These are phyloP conservation scores for Bacidia rubella DNA, from an alignment of 495 filamentous ascomycete genomes.

Conservation along the genomic window DNA sequence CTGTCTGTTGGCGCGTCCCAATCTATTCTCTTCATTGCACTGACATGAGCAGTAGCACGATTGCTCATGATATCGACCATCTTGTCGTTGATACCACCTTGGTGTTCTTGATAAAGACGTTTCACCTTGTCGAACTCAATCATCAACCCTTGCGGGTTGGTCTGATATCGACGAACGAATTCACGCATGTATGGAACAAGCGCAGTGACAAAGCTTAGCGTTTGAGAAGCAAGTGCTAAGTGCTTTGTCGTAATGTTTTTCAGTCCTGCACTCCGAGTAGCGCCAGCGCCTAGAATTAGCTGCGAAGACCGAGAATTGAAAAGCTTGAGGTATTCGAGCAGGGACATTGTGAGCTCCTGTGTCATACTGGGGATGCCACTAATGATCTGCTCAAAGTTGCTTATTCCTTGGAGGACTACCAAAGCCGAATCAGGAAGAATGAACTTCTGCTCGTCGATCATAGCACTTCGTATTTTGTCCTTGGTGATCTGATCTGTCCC, in stretches of 20 bases:
- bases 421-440: slow-evolving; percentile 74
- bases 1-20: slow-evolving; percentile 44
- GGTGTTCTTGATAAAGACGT: slow-evolving; percentile 81
- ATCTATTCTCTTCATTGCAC: slow-evolving; percentile 58
- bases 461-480: slow-evolving; percentile 56
- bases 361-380: slow-evolving; percentile 78
- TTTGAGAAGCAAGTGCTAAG: slow-evolving; percentile 82
- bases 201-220: slow-evolving; percentile 73
- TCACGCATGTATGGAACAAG: slow-evolving; percentile 85
- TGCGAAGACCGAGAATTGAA: slow-evolving; percentile 93
- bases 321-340: slow-evolving; percentile 64
- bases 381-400: slow-evolving; percentile 69
- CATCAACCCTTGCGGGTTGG: slow-evolving; percentile 47
- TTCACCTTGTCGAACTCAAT: slow-evolving; percentile 89
- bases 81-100: slow-evolving; percentile 86
- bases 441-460: slow-evolving; percentile 74
- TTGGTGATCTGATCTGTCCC: slow-evolving; percentile 37
- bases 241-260: slow-evolving; percentile 96
- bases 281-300: slow-evolving; percentile 87
- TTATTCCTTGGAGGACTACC: slow-evolving; percentile 64
- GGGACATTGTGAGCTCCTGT: slow-evolving; percentile 58
- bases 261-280: slow-evolving; percentile 76
- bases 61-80: slow-evolving; percentile 90
- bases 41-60: slow-evolving; percentile 56
- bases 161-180: slow-evolving; percentile 68